These are phyloP conservation scores for Plasmodium knowlesi DNA, from an alignment of 169 alveolate genomes.

Conservation along the genomic window DNA sequence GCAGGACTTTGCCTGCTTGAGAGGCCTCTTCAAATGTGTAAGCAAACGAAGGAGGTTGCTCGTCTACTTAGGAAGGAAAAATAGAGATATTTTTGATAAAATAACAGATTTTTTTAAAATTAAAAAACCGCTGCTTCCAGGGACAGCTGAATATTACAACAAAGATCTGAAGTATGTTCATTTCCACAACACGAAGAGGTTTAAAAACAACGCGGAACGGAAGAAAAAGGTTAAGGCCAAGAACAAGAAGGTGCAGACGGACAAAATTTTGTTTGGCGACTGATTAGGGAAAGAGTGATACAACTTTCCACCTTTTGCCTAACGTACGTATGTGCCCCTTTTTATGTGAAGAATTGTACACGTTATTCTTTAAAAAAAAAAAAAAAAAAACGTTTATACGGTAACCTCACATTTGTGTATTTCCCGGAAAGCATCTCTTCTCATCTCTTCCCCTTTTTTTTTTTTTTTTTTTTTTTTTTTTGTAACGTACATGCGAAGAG, in stretches of 20 bases:
- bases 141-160: slow-evolving; percentile 62
- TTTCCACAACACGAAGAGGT: slow-evolving; percentile 63
- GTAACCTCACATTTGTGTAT: background rate
- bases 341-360: background rate
- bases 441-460: background rate
- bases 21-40: slow-evolving; percentile 73
- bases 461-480: background rate
- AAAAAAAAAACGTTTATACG: background rate
- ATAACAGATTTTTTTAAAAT: slow-evolving; percentile 55
- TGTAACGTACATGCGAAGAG: background rate
- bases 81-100: slow-evolving; percentile 39
- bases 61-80: slow-evolving; percentile 41
- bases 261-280: slow-evolving; percentile 48
- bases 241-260: slow-evolving; percentile 60
- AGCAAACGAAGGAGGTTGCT: slow-evolving; percentile 47
- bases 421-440: background rate
- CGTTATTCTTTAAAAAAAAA: background rate
- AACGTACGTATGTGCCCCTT: background rate
- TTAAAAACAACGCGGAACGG: slow-evolving; percentile 58
- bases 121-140: slow-evolving; percentile 67
- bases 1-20: slow-evolving; percentile 67
- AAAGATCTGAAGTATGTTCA: slow-evolving; percentile 56
- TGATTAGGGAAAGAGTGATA: background rate
- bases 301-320: background rate
- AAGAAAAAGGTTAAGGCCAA: slow-evolving; percentile 54